Percentiles rank a stretch among this genome's conserved stretches.
Conservation (phyloP, 306 rosid species). For the Vigna radiata region DNA sequence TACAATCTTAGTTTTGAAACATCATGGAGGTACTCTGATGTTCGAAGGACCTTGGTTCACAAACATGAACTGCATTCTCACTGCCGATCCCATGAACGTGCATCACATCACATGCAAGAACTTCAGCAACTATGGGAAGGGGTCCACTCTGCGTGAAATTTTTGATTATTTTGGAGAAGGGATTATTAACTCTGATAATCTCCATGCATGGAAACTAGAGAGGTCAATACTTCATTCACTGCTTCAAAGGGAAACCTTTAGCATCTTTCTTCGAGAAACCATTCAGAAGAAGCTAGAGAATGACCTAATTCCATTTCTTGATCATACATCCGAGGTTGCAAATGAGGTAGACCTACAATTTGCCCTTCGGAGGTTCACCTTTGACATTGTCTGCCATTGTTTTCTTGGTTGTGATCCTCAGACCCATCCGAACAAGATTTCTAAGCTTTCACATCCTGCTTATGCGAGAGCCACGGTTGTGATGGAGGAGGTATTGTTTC, state of each 20-base stretch:
- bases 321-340: not conserved
- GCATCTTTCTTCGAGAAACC: not conserved
- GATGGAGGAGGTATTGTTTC: conserved; percentile 26
- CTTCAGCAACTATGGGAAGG: conserved; percentile 36
- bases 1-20: not conserved
- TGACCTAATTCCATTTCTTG: conserved; percentile 49
- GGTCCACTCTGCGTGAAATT: conserved; percentile 26
- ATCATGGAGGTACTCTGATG: conserved; percentile 35
- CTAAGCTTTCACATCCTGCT: conserved; percentile 4
- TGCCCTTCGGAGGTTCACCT: not conserved
- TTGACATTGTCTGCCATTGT: conserved; percentile 34
- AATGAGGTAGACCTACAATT: conserved; percentile 48
- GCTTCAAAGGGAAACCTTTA: not conserved
- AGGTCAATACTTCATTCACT: conserved; percentile 18
- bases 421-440: conserved; percentile 9
- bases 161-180: conserved; percentile 42
- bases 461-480: conserved; percentile 38
- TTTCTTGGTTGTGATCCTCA: conserved; percentile 46
- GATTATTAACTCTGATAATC: conserved; percentile 25
- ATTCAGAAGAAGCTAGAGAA: conserved; percentile 40
- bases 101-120: conserved; percentile 40
- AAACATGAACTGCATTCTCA: conserved; percentile 16
- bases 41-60: conserved; percentile 54
- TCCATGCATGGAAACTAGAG: conserved; percentile 28
- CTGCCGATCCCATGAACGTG: conserved; percentile 54